Conservation (phyloP, 495 filamentous ascomycete species). For the Penicillium ucsense region DNA sequence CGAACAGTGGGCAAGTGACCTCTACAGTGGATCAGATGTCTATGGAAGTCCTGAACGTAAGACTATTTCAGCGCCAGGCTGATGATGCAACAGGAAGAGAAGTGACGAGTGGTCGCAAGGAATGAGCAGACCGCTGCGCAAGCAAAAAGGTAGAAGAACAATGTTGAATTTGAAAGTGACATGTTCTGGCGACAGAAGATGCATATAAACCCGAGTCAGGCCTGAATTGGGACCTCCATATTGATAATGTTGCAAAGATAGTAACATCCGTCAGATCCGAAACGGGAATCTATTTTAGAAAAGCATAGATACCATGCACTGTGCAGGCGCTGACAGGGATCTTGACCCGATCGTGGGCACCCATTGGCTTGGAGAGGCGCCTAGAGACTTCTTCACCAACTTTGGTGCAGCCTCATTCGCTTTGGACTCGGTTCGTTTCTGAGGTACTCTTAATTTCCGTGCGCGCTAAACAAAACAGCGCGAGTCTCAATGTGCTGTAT, state of each 20-base stretch:
- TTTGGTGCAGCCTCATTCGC: constrained; percentile 12
- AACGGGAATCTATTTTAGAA: constrained; percentile 17
- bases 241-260: constrained; percentile 14
- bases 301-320: constrained; percentile 14
- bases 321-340: constrained; percentile 22
- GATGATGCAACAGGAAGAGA: neutral
- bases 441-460: no score
- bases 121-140: neutral
- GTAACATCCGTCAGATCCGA: constrained; percentile 17
- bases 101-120: neutral
- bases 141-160: constrained; percentile 9
- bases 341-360: neutral
- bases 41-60: neutral
- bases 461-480: constrained; percentile 23
- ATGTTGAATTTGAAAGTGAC: neutral
- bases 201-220: constrained; percentile 15
- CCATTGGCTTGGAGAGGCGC: constrained; percentile 16
- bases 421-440: neutral
- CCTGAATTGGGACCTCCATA: constrained; percentile 3
- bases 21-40: no score
- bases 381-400: constrained; percentile 9
- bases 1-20: no score
- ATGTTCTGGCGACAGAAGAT: constrained; percentile 8
- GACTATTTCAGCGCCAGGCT: constrained; percentile 12
- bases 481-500: constrained; percentile 8